Conservation (phyloP, 2,329 filamentous ascomycete genomes). For the Tolypocladium nubicola region DNA sequence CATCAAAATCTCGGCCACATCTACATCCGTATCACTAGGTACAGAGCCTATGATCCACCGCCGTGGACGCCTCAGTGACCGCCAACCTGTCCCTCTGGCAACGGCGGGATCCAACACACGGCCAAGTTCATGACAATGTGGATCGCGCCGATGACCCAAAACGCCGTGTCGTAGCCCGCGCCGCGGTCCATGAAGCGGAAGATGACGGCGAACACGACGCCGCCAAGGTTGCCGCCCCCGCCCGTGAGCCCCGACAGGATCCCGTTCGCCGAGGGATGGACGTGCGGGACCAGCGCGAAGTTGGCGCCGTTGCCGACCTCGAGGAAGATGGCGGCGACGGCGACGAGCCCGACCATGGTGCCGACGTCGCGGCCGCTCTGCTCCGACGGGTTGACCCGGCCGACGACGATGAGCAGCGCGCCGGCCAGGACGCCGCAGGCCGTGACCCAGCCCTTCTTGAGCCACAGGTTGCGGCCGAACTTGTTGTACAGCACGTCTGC, state of each 20-base stretch:
- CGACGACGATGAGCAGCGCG: slow-evolving; percentile 49
- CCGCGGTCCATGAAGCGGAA: slow-evolving; percentile 58
- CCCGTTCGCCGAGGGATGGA: slow-evolving; percentile 75
- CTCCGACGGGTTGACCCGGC: slow-evolving; percentile 50
- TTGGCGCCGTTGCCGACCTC: slow-evolving; percentile 81
- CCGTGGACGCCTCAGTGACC: slow-evolving; percentile 9
- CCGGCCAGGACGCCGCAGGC: slow-evolving; percentile 50
- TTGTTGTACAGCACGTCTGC: slow-evolving; percentile 38
- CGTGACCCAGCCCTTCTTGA: slow-evolving; percentile 35
- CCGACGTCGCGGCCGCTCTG: slow-evolving; percentile 26
- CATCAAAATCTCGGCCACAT: background rate
- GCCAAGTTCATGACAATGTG: slow-evolving; percentile 58
- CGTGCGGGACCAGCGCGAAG: slow-evolving; percentile 78
- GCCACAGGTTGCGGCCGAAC: slow-evolving; percentile 21
- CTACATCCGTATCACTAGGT: too few species aligned
- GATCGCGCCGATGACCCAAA: slow-evolving; percentile 78
- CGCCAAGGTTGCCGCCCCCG: slow-evolving; percentile 73
- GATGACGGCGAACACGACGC: slow-evolving; percentile 77
- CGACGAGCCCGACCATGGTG: slow-evolving; percentile 67
- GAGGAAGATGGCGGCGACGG: slow-evolving; percentile 69
- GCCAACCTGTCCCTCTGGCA: slow-evolving; percentile 36
- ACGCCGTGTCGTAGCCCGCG: slow-evolving; percentile 54
- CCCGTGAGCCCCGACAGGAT: slow-evolving; percentile 68
- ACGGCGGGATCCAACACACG: slow-evolving; percentile 44
- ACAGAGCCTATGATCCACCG: background rate